A percentile compares a stretch with the other conserved stretches of the same genome.
phyloP scores from a whole-genome alignment of 306 rosid species.

The Trifolium dubium region DNA sequence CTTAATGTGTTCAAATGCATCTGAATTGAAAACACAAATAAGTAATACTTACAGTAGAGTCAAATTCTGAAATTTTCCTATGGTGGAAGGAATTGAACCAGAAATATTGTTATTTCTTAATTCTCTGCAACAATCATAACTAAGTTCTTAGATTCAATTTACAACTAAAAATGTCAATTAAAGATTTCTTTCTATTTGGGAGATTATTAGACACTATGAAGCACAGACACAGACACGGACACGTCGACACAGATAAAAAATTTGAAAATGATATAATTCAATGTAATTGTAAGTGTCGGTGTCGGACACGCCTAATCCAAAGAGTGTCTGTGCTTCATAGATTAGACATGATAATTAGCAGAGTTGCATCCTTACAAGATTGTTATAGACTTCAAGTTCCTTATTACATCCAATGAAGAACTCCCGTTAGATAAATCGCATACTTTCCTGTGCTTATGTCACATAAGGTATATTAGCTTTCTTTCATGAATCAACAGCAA shows the following conservation, averaged over 20 bases:
- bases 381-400: constrained; percentile 66
- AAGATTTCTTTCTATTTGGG: constrained; percentile 5
- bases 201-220: not conserved
- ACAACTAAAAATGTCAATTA: constrained; percentile 12
- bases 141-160: constrained; percentile 23
- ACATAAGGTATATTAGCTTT: constrained; percentile 41
- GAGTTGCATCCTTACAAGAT: constrained; percentile 54
- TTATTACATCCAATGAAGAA: constrained; percentile 71
- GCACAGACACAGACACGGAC: no score
- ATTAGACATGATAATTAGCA: constrained; percentile 16
- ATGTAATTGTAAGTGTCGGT: no score
- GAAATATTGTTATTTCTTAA: constrained; percentile 72
- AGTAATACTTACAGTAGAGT: constrained; percentile 57
- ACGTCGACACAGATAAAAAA: no score
- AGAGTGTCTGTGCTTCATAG: no score
- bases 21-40: constrained; percentile 12
- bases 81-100: constrained; percentile 68
- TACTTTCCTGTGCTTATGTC: constrained; percentile 55
- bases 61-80: constrained; percentile 62
- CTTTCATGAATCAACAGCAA: not conserved
- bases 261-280: no score
- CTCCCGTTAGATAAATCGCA: constrained; percentile 71
- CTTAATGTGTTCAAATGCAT: not conserved
- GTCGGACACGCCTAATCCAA: no score
- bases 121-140: constrained; percentile 56